Conservation (phyloP, 345 rosid genomes). For the Pugionium dolabratum region DNA sequence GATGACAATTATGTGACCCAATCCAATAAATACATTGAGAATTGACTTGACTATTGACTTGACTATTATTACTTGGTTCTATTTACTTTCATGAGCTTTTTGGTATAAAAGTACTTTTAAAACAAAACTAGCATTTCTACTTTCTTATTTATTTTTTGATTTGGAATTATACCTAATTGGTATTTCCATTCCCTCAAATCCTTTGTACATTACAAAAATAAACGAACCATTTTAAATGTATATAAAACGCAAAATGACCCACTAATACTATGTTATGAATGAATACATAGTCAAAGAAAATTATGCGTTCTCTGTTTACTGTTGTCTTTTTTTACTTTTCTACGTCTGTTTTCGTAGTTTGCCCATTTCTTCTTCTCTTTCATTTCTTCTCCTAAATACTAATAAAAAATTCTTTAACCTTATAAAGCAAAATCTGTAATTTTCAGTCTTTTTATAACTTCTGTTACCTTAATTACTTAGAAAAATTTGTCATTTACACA, state of each 20-base stretch:
- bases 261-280: background rate
- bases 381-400: background rate
- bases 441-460: background rate
- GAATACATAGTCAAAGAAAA: background rate
- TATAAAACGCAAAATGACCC: constrained; percentile 7
- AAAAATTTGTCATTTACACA: constrained; percentile 15
- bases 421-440: background rate
- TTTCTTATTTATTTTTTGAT: background rate
- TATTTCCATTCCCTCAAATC: background rate
- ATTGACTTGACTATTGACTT: constrained; percentile 26
- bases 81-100: background rate
- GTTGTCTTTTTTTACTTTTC: constrained; percentile 19
- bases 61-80: constrained; percentile 5
- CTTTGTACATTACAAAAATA: constrained; percentile 4
- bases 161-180: background rate
- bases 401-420: background rate
- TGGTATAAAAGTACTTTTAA: background rate
- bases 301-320: constrained; percentile 4
- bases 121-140: background rate
- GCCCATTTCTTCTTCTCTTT: background rate
- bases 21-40: constrained; percentile 1
- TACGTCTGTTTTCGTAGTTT: constrained; percentile 1
- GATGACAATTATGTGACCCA: background rate
- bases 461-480: background rate
- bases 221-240: background rate